Evolutionary conservation across 2,329 filamentous ascomycete species (phyloP).

Genomic region (Cladophialophora immunda): DNA sequence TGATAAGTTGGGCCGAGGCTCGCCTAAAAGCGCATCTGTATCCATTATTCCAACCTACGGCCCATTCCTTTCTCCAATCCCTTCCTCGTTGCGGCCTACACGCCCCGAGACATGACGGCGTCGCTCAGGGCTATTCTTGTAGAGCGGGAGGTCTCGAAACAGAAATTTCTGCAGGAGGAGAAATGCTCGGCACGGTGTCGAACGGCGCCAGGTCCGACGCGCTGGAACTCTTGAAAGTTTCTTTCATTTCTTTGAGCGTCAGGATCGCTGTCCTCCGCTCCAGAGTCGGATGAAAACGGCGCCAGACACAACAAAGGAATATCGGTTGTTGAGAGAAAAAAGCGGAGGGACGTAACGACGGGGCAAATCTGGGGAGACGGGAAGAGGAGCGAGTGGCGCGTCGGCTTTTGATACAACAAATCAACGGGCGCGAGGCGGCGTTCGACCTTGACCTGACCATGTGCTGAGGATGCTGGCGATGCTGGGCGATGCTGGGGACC

Average conservation of each 20-base stretch:
- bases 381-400: neutral
- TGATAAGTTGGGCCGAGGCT: neutral
- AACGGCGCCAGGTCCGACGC: neutral
- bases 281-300: slow-evolving; percentile 7
- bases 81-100: neutral
- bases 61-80: neutral
- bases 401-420: slow-evolving; percentile 19
- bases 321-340: neutral
- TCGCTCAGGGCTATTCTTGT: neutral
- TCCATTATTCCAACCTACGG: neutral
- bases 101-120: neutral
- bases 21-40: neutral
- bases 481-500: neutral
- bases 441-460: neutral
- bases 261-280: neutral
- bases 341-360: neutral
- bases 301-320: neutral
- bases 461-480: too few relatives aligned
- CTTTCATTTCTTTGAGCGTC: neutral
- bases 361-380: neutral
- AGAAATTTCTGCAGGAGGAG: neutral
- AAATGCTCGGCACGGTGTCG: neutral
- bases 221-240: neutral
- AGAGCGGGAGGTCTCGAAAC: neutral
- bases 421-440: neutral